Conservation (phyloP, 2,329 filamentous ascomycete genomes). For the Didymella exigua region DNA sequence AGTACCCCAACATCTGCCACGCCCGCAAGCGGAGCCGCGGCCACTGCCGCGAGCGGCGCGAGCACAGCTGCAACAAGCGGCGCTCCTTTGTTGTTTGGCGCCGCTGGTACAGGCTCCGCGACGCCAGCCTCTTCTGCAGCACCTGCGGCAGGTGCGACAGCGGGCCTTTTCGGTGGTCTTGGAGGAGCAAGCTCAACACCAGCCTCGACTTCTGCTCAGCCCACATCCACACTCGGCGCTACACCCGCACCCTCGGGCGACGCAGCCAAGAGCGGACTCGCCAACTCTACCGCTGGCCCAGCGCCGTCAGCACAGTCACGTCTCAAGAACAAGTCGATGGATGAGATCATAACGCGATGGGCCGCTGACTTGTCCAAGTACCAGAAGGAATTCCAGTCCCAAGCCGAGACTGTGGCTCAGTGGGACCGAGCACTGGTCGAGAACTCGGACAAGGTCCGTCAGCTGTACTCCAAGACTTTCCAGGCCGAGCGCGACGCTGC, state of each 20-base stretch:
- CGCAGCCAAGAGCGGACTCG: conserved; percentile 54
- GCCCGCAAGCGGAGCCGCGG: conserved; percentile 27
- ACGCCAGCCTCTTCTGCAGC: conserved; percentile 27
- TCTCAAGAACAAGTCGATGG: conserved; percentile 98
- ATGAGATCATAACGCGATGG: conserved; percentile 97
- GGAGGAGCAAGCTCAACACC: conserved; percentile 20
- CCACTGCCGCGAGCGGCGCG: conserved; percentile 24
- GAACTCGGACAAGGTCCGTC: conserved; percentile 93
- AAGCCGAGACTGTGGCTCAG: conserved; percentile 81
- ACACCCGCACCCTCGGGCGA: conserved; percentile 26
- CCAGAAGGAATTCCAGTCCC: conserved; percentile 92
- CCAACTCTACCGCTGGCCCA: conserved; percentile 79
- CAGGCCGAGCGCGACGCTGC: conserved; percentile 91
- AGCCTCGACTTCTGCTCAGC: conserved; percentile 24
- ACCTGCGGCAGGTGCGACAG: conserved; percentile 17
- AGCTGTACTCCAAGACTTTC: conserved; percentile 87
- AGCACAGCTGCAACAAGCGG: conserved; percentile 25
- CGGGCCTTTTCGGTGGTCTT: conserved; percentile 26
- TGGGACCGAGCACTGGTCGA: conserved; percentile 95
- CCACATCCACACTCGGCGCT: conserved; percentile 26
- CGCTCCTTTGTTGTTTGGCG: conserved; percentile 28
- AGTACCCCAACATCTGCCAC: conserved; percentile 1
- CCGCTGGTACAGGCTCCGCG: conserved; percentile 23
- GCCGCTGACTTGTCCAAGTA: conserved; percentile 94
- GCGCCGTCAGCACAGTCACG: conserved; percentile 80